Evolutionary conservation across 257 asterid species (phyloP).

Genomic region (Craterostigma plantagineum): DNA sequence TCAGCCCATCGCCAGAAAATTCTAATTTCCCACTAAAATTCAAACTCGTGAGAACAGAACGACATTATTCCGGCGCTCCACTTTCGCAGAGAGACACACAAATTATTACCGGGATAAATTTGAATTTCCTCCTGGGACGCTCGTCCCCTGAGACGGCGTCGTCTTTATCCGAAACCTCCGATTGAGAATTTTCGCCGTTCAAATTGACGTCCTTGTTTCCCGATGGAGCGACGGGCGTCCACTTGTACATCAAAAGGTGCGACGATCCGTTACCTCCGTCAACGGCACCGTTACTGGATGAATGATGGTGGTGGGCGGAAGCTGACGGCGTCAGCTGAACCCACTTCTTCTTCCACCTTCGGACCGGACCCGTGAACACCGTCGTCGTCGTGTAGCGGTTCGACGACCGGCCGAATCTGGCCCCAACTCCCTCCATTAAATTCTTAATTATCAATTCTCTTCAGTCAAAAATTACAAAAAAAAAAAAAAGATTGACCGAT

Average conservation of each 20-base stretch:
- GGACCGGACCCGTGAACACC: conserved; percentile 73
- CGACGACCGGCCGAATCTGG: conserved; percentile 76
- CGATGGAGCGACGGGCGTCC: conserved; percentile 49
- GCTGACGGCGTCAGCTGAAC: conserved; percentile 16
- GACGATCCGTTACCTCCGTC: conserved; percentile 41
- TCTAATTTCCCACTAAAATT: not conserved
- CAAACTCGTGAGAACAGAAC: not conserved
- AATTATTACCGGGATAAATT: conserved; percentile 71
- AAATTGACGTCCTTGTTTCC: conserved; percentile 18
- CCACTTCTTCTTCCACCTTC: conserved; percentile 62
- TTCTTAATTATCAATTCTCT: not conserved
- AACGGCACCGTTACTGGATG: conserved; percentile 26
- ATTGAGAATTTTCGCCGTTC: conserved; percentile 17
- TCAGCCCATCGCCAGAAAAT: no score
- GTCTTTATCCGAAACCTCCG: conserved; percentile 18
- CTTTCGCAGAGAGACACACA: not conserved
- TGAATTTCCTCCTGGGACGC: conserved; percentile 56
- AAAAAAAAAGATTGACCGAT: no score
- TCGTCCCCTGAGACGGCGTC: conserved; percentile 33
- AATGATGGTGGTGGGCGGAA: conserved; percentile 13
- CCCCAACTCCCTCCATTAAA: conserved; percentile 88
- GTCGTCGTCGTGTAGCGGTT: conserved; percentile 73
- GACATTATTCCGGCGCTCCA: not conserved
- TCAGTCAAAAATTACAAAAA: no score
- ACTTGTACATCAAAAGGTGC: conserved; percentile 58